Conservation (phyloP, 1,284 basidiomycete species). For the Ganoderma sp. region DNA sequence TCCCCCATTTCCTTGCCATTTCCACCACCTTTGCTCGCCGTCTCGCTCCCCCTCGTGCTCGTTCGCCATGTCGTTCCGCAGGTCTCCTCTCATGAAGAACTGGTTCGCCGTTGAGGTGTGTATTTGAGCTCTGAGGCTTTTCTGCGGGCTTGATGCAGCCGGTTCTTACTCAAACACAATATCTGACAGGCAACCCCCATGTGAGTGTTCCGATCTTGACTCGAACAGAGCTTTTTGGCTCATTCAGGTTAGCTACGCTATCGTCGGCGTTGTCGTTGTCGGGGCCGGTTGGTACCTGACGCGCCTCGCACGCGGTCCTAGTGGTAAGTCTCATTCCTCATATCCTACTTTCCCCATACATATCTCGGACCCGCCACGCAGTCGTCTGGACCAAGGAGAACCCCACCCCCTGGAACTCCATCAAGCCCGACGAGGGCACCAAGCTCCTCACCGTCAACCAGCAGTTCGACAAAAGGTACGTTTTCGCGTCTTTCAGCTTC, state of each 20-base stretch:
- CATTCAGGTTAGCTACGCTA: constrained; percentile 59
- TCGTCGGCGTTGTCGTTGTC: constrained; percentile 67
- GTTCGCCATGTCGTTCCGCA: constrained; percentile 40
- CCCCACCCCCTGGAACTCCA: constrained; percentile 80
- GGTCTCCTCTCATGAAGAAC: constrained; percentile 61
- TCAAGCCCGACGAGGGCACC: constrained; percentile 73
- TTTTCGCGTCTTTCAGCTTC: constrained; percentile 6
- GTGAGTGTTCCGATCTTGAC: constrained; percentile 50
- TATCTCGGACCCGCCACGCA: constrained; percentile 37
- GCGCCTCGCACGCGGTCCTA: constrained; percentile 74
- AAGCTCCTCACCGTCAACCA: constrained; percentile 74
- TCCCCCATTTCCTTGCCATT: constrained; percentile 20
- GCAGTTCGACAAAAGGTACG: constrained; percentile 73
- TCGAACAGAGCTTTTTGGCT: constrained; percentile 6
- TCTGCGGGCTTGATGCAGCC: not conserved
- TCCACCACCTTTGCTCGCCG: constrained; percentile 20
- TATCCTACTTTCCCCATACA: not conserved
- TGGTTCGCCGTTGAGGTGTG: constrained; percentile 84
- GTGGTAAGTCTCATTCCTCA: constrained; percentile 52
- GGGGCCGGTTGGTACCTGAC: constrained; percentile 76
- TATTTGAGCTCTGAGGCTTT: constrained; percentile 17
- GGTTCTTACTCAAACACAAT: constrained; percentile 6
- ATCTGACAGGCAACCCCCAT: constrained; percentile 72
- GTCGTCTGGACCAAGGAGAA: constrained; percentile 83
- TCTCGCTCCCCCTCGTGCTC: constrained; percentile 11